Conservation (phyloP, 2,329 filamentous ascomycete species). For the Malbranchea cinnamomea region DNA sequence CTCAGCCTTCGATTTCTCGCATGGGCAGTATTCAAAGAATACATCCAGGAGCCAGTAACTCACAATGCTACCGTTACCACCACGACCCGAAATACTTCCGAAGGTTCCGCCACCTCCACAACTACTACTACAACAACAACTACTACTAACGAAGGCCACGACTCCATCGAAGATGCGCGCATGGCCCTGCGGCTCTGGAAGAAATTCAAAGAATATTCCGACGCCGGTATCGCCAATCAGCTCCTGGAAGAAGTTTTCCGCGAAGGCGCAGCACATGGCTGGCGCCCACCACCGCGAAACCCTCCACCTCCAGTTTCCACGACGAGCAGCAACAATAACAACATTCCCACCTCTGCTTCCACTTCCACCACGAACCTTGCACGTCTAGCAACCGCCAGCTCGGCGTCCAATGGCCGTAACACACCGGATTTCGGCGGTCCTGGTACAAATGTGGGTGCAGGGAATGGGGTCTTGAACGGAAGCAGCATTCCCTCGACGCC, state of each 20-base stretch:
- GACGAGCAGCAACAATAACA: conserved; percentile 1
- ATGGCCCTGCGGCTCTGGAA: conserved; percentile 80
- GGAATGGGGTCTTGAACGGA: conserved; percentile 15
- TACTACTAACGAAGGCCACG: conserved; percentile 43
- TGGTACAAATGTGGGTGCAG: conserved; percentile 9
- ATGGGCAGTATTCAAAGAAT: conserved; percentile 80
- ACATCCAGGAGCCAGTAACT: conserved; percentile 69
- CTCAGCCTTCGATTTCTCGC: conserved; percentile 83
- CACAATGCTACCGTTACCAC: conserved; percentile 7
- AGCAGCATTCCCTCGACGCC: conserved; percentile 22
- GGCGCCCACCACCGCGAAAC: conserved; percentile 37
- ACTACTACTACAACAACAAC: conserved; percentile 6
- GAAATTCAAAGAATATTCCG: conserved; percentile 79
- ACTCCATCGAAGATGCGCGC: conserved; percentile 86
- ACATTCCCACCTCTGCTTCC: conserved; percentile 1
- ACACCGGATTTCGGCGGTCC: conserved; percentile 19
- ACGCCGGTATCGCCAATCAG: conserved; percentile 66
- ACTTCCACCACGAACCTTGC: background rate
- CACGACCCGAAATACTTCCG: background rate
- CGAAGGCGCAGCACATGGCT: conserved; percentile 44
- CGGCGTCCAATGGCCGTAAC: conserved; percentile 22
- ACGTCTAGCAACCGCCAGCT: background rate
- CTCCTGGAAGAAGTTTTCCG: conserved; percentile 80
- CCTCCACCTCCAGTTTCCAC: conserved; percentile 3
- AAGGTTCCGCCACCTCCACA: conserved; percentile 4